A percentile compares a stretch with the other conserved stretches of the same genome.
Evolutionary conservation across 2,329 filamentous ascomycete genomes (phyloP).

Genomic region (Pseudocercospora fijiensis): DNA sequence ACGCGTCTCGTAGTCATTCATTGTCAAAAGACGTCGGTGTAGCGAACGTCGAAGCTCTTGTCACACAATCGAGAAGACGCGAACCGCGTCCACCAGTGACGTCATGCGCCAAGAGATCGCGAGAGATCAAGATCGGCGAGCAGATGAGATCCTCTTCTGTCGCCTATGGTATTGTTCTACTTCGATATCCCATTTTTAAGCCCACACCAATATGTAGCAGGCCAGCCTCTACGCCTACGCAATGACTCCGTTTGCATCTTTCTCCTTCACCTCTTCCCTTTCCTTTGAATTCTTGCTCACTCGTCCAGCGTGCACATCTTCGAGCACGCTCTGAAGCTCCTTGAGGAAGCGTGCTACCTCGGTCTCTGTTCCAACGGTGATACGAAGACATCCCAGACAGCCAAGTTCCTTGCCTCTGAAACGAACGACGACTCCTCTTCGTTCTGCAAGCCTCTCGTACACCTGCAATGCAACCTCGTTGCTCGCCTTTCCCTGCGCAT

Average conservation of each 20-base stretch:
- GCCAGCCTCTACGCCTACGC: constrained; percentile 30
- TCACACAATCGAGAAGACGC: not conserved
- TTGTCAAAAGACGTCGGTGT: constrained; percentile 18
- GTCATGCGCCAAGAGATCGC: constrained; percentile 2
- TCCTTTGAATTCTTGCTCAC: constrained; percentile 32
- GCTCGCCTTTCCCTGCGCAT: constrained; percentile 69
- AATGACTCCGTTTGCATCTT: constrained; percentile 51
- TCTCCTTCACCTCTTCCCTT: constrained; percentile 48
- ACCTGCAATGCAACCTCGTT: constrained; percentile 75
- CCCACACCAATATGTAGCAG: not conserved
- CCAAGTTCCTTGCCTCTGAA: constrained; percentile 92
- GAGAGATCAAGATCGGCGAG: not conserved
- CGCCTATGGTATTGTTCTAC: no score
- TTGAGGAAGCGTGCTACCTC: constrained; percentile 78
- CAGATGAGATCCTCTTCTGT: not conserved
- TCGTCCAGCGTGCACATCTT: constrained; percentile 47
- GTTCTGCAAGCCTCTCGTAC: constrained; percentile 82
- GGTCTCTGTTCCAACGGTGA: constrained; percentile 85
- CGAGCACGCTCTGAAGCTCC: constrained; percentile 59
- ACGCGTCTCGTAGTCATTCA: constrained; percentile 49
- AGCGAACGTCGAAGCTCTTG: not conserved
- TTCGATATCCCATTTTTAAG: no score
- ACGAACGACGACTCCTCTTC: constrained; percentile 83
- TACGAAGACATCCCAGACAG: constrained; percentile 81
- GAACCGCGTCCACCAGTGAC: constrained; percentile 8